Evolutionary conservation across 495 filamentous ascomycete species (phyloP), one percentile per base, ranked within the genome.

Genomic region (Hyaloscypha bicolor): DNA sequence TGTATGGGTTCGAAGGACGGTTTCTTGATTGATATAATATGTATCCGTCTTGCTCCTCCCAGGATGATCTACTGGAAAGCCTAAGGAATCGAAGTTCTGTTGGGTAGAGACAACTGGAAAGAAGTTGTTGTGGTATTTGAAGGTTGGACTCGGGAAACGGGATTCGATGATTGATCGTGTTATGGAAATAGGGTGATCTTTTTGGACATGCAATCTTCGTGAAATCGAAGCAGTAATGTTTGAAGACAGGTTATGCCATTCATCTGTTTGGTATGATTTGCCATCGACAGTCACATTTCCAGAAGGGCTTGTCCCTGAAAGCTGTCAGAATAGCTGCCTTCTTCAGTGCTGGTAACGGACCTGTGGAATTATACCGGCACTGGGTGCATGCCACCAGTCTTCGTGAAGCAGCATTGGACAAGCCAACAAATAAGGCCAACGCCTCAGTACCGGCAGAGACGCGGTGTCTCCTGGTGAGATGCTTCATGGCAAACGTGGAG

Each of bases 81-180:
- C 93, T 21, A 99, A 83, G 52, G 94, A 94, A 79, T 98, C 96
- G 74, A 99, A 99, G 76, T 99, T 99, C 75, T 97, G 88, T 29
- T 83, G 74, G 3, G 91, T 91, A 29, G 89, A 86, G n/a, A 99
- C 95, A 63, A 97, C 87, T 11, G 95, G 94, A 69, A 88, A 87
- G 73, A 93, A 86, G 48, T 85, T 79, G 67, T 91, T 91, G 82
- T 97, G 87, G 74, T 89, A 84, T 39, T 86, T 88, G 81, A 87
- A 98, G 16, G 80, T 85, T 2, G 91, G 87, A 4, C 73, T 69
- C 1, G 92, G 87, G 76, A 98, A 99, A 70, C 88, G 87, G 63
- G 92, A 93, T 78, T 98, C 94, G 72, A 99, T 93, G 64, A 99
- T 87, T 67, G 91, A 84, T 52, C 96, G 89, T 5, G 95, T 98